Base-by-base conservation (phyloP, 306 rosid genomes). In the Purshia tridentata region DNA sequence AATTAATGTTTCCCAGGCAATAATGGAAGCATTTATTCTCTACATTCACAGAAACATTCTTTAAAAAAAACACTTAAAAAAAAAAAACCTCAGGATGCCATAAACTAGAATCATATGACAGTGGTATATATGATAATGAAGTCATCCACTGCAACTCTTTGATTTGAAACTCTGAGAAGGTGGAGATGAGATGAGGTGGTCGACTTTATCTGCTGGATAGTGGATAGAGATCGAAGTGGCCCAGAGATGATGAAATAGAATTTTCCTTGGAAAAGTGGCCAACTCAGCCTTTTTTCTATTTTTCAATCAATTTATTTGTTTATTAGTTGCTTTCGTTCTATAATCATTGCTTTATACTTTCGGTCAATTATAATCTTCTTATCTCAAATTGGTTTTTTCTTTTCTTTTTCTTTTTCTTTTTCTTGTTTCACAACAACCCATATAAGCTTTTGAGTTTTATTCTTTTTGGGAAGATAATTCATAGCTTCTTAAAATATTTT, bases 211-310 rank as follows among this genome's bases (percentile, higher is more conserved):
- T 13, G 64, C 18, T 58, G 42, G 9, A 13, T 40, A 15, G 50
- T 16, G 35, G 48, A 35, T 63, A 5, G 41, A 40, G 48, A 45
- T 45, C 8, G 49, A 46, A 23, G 19, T 19, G 20, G 51, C 63
- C 76, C 79, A 58, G 35, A 49, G 29, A 45, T 75, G 62, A 61
- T 46, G 72, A 49, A 20, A 62, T 49, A 41, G 19, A 76, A 65
- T 76, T 76, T 71, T 76, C 47, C 51, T 81, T 59, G 78, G 78
- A 42, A 72, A 81, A 65, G 77, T 58, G 5, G 41, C 49, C 19
- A 46, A 48, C 13, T 60, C 13, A 58, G 44, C n/a, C n/a, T n/a
- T n/a, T n/a, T n/a, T n/a, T n/a, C n/a, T n/a, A n/a, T n/a, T n/a
- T n/a, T 15, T 20, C n/a, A 9, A 59, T 59, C 8, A 51, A 16